Evolutionary conservation across 768 basidiomycete species (phyloP).

Genomic region (Macrolepiota fuliginosa): DNA sequence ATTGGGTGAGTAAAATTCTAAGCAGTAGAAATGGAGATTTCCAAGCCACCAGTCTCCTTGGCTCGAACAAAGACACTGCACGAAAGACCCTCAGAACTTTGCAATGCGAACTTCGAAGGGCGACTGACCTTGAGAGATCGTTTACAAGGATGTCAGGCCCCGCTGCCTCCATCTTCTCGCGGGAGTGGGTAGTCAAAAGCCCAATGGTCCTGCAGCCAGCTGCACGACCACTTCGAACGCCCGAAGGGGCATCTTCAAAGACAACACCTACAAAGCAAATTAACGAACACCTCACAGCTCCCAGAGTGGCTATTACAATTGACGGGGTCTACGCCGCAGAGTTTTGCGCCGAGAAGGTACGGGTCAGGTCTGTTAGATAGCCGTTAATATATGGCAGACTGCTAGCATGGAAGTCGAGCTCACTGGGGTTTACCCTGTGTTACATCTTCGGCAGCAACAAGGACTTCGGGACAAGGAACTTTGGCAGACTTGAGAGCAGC

Average conservation of each 20-base stretch:
- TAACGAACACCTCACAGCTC: neutral
- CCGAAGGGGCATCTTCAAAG: slow-evolving; percentile 89
- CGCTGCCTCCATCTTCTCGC: slow-evolving; percentile 63
- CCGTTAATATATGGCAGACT: neutral
- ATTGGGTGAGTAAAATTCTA: neutral
- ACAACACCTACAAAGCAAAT: slow-evolving; percentile 58
- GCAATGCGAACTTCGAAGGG: neutral
- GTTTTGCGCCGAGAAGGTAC: slow-evolving; percentile 81
- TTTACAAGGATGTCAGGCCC: slow-evolving; percentile 67
- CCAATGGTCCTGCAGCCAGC: slow-evolving; percentile 87
- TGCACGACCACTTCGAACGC: slow-evolving; percentile 72
- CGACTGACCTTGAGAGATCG: slow-evolving; percentile 63
- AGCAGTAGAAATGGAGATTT: slow-evolving; percentile 11
- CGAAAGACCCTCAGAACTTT: neutral
- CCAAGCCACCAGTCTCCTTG: slow-evolving; percentile 12
- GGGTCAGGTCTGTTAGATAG: slow-evolving; percentile 61
- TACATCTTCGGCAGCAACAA: slow-evolving; percentile 86
- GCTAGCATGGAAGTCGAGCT: neutral
- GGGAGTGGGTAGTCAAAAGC: slow-evolving; percentile 76
- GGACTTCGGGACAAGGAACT: slow-evolving; percentile 67
- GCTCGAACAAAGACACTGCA: slow-evolving; percentile 10
- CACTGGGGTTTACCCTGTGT: slow-evolving; percentile 71
- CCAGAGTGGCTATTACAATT: slow-evolving; percentile 45
- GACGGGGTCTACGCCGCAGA: slow-evolving; percentile 58
- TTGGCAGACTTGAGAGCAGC: slow-evolving; percentile 66